A percentile compares a stretch with the other conserved stretches of the same genome.
phyloP scores from a whole-genome alignment of 768 basidiomycete genomes.

The Boletus sensibilis region DNA sequence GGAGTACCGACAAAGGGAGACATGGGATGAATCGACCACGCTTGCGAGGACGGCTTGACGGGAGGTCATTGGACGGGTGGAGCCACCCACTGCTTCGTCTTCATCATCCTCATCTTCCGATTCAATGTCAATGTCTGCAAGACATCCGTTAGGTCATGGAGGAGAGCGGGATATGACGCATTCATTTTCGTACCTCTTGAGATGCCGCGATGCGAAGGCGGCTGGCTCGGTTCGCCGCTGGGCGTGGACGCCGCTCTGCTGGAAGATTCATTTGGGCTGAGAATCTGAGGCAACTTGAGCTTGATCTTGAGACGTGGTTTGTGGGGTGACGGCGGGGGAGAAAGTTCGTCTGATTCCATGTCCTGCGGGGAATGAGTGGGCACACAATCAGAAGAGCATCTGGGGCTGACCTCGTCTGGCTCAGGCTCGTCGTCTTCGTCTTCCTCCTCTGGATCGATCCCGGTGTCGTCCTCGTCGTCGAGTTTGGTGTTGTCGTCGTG shows the following conservation, averaged over 20 bases:
- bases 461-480: constrained; percentile 39
- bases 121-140: not conserved
- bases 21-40: not conserved
- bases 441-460: constrained; percentile 34
- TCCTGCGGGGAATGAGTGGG: constrained; percentile 21
- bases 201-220: constrained; percentile 26
- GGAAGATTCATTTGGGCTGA: constrained; percentile 33
- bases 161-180: not conserved
- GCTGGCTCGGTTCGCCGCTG: constrained; percentile 24
- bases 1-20: not conserved
- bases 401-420: constrained; percentile 8
- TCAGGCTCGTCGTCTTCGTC: constrained; percentile 26
- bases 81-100: not conserved
- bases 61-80: not conserved
- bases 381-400: not conserved
- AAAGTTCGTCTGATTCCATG: constrained; percentile 35
- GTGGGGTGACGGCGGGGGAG: constrained; percentile 32
- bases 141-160: not conserved
- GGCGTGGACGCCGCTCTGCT: constrained; percentile 29
- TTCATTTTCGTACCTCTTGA: constrained; percentile 20
- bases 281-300: constrained; percentile 49
- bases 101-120: not conserved
- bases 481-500: constrained; percentile 30
- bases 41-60: not conserved
- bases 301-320: constrained; percentile 59